These are phyloP conservation scores for Urostyla sp. DNA, from an alignment of 73 alveolate species.

Conservation along the genomic window DNA sequence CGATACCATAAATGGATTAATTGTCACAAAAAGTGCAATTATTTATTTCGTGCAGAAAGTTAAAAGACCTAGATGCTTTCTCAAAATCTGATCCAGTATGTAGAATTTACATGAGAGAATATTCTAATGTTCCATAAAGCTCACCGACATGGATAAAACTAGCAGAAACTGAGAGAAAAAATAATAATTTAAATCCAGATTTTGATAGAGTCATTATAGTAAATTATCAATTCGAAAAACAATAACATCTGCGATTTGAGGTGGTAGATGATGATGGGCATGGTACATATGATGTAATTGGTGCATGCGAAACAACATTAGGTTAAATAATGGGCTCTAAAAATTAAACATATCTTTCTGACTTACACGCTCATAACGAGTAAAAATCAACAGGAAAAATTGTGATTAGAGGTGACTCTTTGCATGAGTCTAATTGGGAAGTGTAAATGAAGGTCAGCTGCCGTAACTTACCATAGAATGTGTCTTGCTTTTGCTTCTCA, in stretches of 20 bases:
- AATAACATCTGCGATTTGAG: constrained; percentile 69
- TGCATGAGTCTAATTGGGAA: constrained; percentile 60
- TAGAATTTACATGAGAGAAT: constrained; percentile 15
- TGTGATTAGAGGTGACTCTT: constrained; percentile 68
- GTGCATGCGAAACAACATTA: constrained; percentile 73
- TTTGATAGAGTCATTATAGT: constrained; percentile 65
- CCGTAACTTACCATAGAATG: neutral
- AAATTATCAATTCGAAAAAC: constrained; percentile 85
- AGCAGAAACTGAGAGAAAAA: constrained; percentile 72
- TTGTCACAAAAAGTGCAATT: constrained; percentile 62
- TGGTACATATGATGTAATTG: constrained; percentile 68
- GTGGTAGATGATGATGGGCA: constrained; percentile 60
- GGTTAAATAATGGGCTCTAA: constrained; percentile 83
- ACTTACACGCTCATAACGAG: constrained; percentile 48
- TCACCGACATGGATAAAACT: constrained; percentile 8
- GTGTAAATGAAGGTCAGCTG: constrained; percentile 18
- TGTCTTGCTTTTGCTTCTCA: constrained; percentile 11
- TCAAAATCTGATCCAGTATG: constrained; percentile 79
- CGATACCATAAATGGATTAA: too few species aligned
- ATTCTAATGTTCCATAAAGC: neutral
- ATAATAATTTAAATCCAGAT: constrained; percentile 82
- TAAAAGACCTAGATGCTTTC: constrained; percentile 70
- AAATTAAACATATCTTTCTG: constrained; percentile 59
- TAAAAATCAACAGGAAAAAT: constrained; percentile 72
- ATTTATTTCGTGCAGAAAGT: constrained; percentile 67